A percentile compares a stretch with the other conserved stretches of the same genome.
These are phyloP conservation scores for Trichoderma aggressivum DNA, from an alignment of 2,329 filamentous ascomycete genomes.

Conservation along the genomic window DNA sequence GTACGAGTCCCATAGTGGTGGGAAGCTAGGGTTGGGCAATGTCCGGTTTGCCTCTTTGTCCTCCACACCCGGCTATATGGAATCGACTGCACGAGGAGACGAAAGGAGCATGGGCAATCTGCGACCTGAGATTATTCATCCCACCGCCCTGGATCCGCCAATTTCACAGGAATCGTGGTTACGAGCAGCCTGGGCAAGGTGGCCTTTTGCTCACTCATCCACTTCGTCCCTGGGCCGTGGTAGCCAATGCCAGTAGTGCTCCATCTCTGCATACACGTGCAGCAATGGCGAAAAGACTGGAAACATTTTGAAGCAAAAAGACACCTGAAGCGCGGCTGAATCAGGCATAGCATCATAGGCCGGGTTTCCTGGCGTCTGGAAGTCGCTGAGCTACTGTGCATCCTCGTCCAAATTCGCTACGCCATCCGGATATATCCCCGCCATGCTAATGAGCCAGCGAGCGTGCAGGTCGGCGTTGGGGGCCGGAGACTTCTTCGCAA, in stretches of 20 bases:
- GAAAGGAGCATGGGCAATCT: conserved; percentile 7
- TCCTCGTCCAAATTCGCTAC: neutral
- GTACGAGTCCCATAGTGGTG: neutral
- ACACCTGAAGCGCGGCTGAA: neutral
- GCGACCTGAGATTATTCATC: neutral
- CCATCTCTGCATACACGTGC: neutral
- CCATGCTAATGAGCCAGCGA: neutral
- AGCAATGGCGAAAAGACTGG: neutral
- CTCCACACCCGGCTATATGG: neutral
- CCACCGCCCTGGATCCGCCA: neutral
- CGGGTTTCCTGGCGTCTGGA: neutral
- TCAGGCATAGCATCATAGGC: neutral
- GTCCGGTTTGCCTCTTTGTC: neutral
- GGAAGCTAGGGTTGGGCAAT: neutral
- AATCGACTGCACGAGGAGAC: neutral
- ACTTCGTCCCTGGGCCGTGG: neutral
- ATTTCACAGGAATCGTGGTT: neutral
- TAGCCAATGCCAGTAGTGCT: neutral
- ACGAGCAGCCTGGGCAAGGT: neutral
- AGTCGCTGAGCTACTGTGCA: neutral
- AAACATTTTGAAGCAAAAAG: neutral
- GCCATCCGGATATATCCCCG: neutral
- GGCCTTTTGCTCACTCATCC: neutral
- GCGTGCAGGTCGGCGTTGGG: neutral
- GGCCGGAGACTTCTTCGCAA: neutral